These are phyloP conservation scores for Xylaria longipes DNA, from an alignment of 495 filamentous ascomycete species.

Conservation along the genomic window DNA sequence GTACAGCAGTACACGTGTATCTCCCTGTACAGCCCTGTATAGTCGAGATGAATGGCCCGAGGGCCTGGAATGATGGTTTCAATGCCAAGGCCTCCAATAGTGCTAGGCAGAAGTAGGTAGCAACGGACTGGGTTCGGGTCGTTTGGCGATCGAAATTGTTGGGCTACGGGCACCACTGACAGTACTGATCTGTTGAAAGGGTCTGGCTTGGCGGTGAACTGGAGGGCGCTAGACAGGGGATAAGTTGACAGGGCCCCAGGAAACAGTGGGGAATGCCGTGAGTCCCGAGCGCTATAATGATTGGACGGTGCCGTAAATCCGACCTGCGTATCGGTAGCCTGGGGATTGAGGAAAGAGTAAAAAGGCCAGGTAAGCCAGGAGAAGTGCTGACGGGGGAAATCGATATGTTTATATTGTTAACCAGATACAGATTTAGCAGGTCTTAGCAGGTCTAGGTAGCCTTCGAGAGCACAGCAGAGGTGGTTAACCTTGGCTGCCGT, in stretches of 20 bases:
- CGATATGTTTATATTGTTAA: not conserved
- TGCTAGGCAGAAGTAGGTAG: conserved; percentile 3
- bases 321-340: not conserved
- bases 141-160: conserved; percentile 14
- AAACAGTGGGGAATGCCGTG: conserved; percentile 4
- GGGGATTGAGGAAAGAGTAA: not conserved
- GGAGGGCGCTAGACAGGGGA: conserved; percentile 19
- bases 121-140: conserved; percentile 6
- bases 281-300: conserved; percentile 14
- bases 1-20: not conserved
- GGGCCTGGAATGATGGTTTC: conserved; percentile 20
- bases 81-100: conserved; percentile 16
- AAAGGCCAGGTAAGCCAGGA: conserved; percentile 7
- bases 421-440: not conserved
- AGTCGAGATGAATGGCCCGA: conserved; percentile 4
- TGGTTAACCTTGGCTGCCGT: not conserved
- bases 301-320: conserved; percentile 18
- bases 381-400: not conserved
- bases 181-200: conserved; percentile 8
- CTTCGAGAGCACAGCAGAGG: not conserved
- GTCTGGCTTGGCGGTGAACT: conserved; percentile 8
- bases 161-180: not conserved
- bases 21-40: too few relatives aligned
- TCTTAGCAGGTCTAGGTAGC: not conserved
- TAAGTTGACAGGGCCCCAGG: not conserved